phyloP scores from a whole-genome alignment of 257 asterid genomes.

The Solanum ossicruentum region DNA sequence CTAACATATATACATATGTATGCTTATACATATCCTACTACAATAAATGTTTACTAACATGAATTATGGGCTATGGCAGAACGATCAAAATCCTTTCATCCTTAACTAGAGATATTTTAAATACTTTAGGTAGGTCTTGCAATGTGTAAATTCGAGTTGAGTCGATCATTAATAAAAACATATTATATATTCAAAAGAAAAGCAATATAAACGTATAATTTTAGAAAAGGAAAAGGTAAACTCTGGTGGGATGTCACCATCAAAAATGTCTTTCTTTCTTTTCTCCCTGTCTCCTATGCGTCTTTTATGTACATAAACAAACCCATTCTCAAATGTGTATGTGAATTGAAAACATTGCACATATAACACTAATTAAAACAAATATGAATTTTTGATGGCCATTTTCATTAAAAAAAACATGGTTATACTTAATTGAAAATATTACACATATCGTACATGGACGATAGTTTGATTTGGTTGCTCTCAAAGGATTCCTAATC shows the following conservation, averaged over 20 bases:
- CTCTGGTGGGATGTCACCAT: conserved; percentile 6
- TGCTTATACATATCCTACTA: neutral
- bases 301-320: neutral
- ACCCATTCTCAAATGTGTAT: neutral
- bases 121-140: neutral
- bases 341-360: neutral
- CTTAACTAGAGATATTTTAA: neutral
- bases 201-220: neutral
- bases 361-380: neutral
- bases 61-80: neutral
- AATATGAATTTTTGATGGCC: neutral
- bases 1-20: neutral
- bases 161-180: neutral
- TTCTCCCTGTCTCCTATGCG: neutral
- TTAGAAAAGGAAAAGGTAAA: neutral
- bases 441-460: neutral
- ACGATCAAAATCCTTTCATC: neutral
- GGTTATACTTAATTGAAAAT: too few relatives aligned
- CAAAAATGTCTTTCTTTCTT: neutral
- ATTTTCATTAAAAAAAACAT: too few relatives aligned
- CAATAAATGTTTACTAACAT: neutral
- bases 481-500: too few relatives aligned
- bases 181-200: neutral
- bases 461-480: too few relatives aligned
- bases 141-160: neutral